Evolutionary conservation across 768 basidiomycete species (phyloP), one percentile per base, ranked within the genome.

Genomic region (Russula vinacea): DNA sequence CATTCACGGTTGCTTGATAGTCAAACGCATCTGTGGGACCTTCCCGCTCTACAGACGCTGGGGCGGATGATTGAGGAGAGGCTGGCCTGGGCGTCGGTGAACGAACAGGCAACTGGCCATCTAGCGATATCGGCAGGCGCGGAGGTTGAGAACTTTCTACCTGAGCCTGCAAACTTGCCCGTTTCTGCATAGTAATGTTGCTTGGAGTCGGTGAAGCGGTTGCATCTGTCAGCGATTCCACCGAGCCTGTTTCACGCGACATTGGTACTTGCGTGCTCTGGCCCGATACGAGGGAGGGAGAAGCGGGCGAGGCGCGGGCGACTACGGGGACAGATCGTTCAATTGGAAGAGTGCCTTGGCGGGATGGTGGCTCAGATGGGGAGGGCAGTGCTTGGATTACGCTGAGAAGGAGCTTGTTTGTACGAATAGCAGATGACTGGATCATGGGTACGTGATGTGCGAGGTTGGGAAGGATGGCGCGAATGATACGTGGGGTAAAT

Each of bases 401-500:
- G 60, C 82, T 83, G 68, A 87, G 84, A 16, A 99, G 84, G 9
- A 86, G 82, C 67, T 90, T 88, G 73, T 98, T 98, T 44, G 94
- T 94, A 39, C 88, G 84, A 51, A 84, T 81, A 1, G 97, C 97
- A 4, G 89, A 90, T 1, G 85, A 81, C 70, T 95, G 92, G 64
- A 98, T 98, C 81, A 89, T 89, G 0, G 85, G 78, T 55, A 88
- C 89, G 70, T 94, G 92, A 68, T 96, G 93, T 0, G 96, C 94
- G 54, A 99, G 86, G 70, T 96, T 97, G 9, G 94, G 94, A 17
- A 99, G 82, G 62, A 99, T 90, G 10, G 92, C 92, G 10, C 91
- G 89, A 50, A 99, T 88, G 51, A 99, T 86, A 45, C 92, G 87
- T 1, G 97, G 94, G 0, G 94, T 93, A 72, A 97, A 97, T 2